Evolutionary conservation across 2,329 filamentous ascomycete species (phyloP), one percentile per base, ranked within the genome.

Genomic region (Talaromyces albobiverticillius): DNA sequence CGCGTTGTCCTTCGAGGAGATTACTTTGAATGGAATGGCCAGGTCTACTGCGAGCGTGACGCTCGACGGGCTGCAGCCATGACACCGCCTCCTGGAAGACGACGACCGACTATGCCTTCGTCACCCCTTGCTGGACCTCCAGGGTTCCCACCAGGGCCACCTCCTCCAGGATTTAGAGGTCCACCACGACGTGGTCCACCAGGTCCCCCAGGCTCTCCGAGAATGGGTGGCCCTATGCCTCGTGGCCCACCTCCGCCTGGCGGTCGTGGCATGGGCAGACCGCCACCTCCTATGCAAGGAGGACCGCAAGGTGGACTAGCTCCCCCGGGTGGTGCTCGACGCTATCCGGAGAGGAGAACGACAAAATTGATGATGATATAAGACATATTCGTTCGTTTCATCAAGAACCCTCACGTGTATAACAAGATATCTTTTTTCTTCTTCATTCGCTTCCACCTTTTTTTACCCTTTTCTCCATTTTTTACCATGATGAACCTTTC

Each of bases 1-100:
- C 82, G 84, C 29, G 73, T 83, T 45, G 83, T 87, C 2, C 78
- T 97, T 11, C 81, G 82, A 18, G 87, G 93, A 42, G 93, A 94
- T 58, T 97, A 97, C 70, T 96, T 94, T 64, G 92, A 97, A 69
- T 87, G 96, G 61, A 84, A 83, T 38, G 89, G 89, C 22, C 80
- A 77, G 42, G 84, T 88, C 0, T 96, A 88, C 67, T 99, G 93
- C 70, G 93, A 97, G 71, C 83, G 86, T 42, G 91, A 97, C 68
- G 92, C 91, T 4, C 86, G 85, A 69, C 77, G 79, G 53, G 77
- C 76, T n/a, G 74, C 73, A 42, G 63, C 73, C 60, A 61, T 71
- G 61, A 57, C 70, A 57, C 61, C 67, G 61, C 55, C 69, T 1
- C 50, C 55, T 67, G 58, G 55, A 10, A 72, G 64, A 34, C 74